These are phyloP conservation scores for Hyphodiscus sp. DNA, from an alignment of 2,329 filamentous ascomycete genomes.

Conservation along the genomic window DNA sequence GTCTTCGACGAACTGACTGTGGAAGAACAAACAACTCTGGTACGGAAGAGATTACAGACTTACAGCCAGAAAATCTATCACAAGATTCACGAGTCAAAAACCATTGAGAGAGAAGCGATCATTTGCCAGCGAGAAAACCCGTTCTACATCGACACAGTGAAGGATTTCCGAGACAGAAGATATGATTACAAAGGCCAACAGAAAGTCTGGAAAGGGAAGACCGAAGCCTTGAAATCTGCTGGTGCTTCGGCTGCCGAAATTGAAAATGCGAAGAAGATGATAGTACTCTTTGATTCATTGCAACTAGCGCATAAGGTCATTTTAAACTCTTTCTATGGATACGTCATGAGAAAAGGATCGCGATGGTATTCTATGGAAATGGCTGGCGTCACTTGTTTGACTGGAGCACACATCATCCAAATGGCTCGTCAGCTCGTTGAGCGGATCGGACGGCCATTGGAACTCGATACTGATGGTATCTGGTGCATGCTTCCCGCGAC, in stretches of 20 bases:
- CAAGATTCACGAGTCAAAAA: constrained; percentile 94
- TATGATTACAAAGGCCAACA: constrained; percentile 99
- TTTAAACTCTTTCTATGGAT: constrained; percentile 97
- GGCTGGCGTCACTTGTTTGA: constrained; percentile 96
- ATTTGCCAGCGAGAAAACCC: constrained; percentile 98
- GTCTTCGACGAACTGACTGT: constrained; percentile 73
- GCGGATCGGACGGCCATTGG: constrained; percentile 82
- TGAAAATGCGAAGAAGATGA: constrained; percentile 98
- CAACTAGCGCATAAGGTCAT: constrained; percentile 99
- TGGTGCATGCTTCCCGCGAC: constrained; percentile 98
- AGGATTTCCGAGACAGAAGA: constrained; percentile 89
- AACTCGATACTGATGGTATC: constrained; percentile 97
- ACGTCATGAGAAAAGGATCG: constrained; percentile 98
- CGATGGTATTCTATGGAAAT: constrained; percentile 99
- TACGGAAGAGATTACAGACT: constrained; percentile 81
- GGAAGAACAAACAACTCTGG: constrained; percentile 74
- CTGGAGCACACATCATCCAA: constrained; percentile 93
- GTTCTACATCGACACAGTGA: constrained; percentile 95
- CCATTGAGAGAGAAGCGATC: constrained; percentile 89
- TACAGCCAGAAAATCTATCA: constrained; percentile 99
- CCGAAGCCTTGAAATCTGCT: constrained; percentile 74
- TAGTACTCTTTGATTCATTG: constrained; percentile 88
- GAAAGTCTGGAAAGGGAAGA: constrained; percentile 98
- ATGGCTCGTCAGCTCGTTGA: constrained; percentile 92
- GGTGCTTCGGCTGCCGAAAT: constrained; percentile 72